Conservation (phyloP, 352 stramenopile species). For the Phytophthora meadii region DNA sequence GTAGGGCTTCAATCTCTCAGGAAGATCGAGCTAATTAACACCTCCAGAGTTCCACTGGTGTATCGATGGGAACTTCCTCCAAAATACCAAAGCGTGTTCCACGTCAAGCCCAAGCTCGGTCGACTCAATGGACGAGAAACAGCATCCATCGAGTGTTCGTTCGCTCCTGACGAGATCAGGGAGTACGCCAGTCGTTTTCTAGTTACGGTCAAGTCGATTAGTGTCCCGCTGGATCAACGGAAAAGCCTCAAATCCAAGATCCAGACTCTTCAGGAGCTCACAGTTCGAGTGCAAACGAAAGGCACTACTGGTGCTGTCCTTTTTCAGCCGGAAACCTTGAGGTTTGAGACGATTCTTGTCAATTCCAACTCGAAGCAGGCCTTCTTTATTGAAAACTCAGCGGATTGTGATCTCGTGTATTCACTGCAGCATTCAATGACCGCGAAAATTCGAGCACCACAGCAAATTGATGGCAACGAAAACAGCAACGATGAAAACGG, state of each 20-base stretch:
- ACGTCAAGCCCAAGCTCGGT: slow-evolving; percentile 70
- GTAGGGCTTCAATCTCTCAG: slow-evolving; percentile 72
- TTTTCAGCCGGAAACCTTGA: slow-evolving; percentile 72
- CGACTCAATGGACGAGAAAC: slow-evolving; percentile 87
- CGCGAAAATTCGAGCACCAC: slow-evolving; percentile 15
- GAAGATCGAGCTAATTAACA: slow-evolving; percentile 72
- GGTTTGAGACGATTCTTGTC: slow-evolving; percentile 88
- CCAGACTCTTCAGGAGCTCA: slow-evolving; percentile 66
- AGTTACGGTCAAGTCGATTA: slow-evolving; percentile 77
- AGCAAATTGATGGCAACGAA: slow-evolving; percentile 6
- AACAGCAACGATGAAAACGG: slow-evolving; percentile 9
- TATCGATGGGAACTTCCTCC: slow-evolving; percentile 80
- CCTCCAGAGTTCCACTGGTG: slow-evolving; percentile 86
- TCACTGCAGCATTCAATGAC: slow-evolving; percentile 55
- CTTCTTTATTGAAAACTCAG: slow-evolving; percentile 78
- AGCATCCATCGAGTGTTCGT: slow-evolving; percentile 66
- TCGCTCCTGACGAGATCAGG: slow-evolving; percentile 78
- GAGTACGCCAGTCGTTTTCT: slow-evolving; percentile 80
- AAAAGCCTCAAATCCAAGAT: slow-evolving; percentile 36
- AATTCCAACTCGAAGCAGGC: slow-evolving; percentile 75
- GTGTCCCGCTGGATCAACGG: slow-evolving; percentile 43
- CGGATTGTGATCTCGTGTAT: slow-evolving; percentile 80
- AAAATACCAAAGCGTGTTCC: slow-evolving; percentile 67
- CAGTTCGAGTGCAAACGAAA: slow-evolving; percentile 71
- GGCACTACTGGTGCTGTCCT: slow-evolving; percentile 76